Conservation (phyloP, 2,329 filamentous ascomycete genomes). For the Rhexocercosporidium sp. region DNA sequence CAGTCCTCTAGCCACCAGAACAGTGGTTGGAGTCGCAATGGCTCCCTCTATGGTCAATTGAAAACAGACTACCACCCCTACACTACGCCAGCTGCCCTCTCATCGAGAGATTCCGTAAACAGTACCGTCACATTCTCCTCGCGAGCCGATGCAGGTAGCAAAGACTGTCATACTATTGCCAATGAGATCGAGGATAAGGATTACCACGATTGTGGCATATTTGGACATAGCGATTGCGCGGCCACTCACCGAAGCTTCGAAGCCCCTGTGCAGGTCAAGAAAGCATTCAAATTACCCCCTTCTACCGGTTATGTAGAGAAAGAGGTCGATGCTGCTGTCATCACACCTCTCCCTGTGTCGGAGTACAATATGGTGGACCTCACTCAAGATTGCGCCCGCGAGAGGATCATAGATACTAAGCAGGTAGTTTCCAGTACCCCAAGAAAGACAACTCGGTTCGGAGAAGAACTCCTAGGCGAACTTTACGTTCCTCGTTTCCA, state of each 20-base stretch:
- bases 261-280: background rate
- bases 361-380: background rate
- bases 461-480: constrained; percentile 1
- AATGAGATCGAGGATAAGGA: background rate
- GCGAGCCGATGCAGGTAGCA: background rate
- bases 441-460: background rate
- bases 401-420: background rate
- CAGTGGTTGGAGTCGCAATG: background rate
- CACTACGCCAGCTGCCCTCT: background rate
- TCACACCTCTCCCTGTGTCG: background rate
- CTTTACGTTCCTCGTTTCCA: background rate
- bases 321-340: background rate
- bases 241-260: background rate
- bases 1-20: background rate
- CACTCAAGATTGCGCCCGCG: background rate
- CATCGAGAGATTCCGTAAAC: background rate
- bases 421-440: background rate
- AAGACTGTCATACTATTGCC: background rate
- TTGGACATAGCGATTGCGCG: background rate
- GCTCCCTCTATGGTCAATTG: background rate
- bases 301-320: background rate
- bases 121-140: background rate
- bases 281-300: background rate
- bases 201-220: background rate
- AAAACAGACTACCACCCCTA: background rate